Base-by-base conservation (phyloP, 225 moss, liverwort and hornwort species). In the Antitrichia curtipendula region DNA sequence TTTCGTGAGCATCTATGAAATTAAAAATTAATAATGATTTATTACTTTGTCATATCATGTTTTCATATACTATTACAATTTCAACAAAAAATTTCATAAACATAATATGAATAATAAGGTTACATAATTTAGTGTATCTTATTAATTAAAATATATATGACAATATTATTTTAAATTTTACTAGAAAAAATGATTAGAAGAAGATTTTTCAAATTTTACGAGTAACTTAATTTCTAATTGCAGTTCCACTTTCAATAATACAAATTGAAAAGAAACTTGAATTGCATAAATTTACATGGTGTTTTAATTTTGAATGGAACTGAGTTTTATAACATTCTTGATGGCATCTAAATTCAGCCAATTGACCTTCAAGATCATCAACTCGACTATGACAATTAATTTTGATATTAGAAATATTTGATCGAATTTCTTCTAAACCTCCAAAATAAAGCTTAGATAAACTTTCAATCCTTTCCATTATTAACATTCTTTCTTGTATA, bases 361-460 rank as follows among this genome's bases (percentile, higher is more conserved):
- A 93, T 86, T 94, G 93, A 41, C 91, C 87, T 88, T 98, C 94
- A 41, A 98, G 87, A 64, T 97, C 94, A 86, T 98, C 95, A 81
- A 94, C 86, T 59, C 94, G 91, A 72, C 97, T 92, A 17, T 88
- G 91, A 73, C 95, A 97, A 84, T 87, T 90, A 68, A 90, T 91
- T 84, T 97, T 98, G 40, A 95, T 92, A 68, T 94, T 95, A 62
- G 92, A 97, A 41, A 98, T 94, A 92, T 98, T 97, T 40, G 95
- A 94, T 68, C 91, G 93, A 71, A 95, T 95, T 87, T 98, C 98
- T 88, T 98, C 96, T 70, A 98, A 88, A 36, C 98, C 95, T 59
- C 97, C 95, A 40, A 98, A 85, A 90, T 97, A 97, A 15, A 97
- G 91, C 81, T 95, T 95, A 16, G 98, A 98, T 61, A 98, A 93